These are phyloP conservation scores for Teunomyces panamensis DNA, from an alignment of 805 yeast genomes.

Conservation along the genomic window DNA sequence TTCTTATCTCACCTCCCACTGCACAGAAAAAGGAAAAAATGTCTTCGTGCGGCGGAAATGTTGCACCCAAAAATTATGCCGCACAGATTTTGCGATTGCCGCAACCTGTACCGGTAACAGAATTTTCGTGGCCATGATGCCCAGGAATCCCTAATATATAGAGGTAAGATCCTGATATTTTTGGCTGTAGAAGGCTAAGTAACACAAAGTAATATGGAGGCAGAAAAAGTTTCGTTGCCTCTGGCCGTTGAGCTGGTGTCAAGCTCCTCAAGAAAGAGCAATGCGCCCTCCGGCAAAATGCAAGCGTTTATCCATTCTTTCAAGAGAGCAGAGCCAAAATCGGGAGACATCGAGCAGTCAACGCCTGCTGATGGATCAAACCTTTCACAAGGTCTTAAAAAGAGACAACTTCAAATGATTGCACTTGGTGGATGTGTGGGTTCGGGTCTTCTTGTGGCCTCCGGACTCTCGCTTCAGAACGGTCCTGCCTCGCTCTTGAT, in stretches of 20 bases:
- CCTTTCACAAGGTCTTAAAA: slow-evolving; percentile 24
- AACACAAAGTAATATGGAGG: not conserved
- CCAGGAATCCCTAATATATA: not conserved
- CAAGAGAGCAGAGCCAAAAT: slow-evolving; percentile 22
- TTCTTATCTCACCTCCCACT: not conserved
- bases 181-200: no score
- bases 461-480: slow-evolving; percentile 33
- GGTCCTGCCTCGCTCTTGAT: slow-evolving; percentile 34
- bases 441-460: slow-evolving; percentile 38
- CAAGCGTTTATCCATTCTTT: slow-evolving; percentile 26
- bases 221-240: not conserved
- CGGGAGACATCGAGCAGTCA: slow-evolving; percentile 7
- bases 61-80: not conserved
- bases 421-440: slow-evolving; percentile 45
- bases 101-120: slow-evolving; percentile 3
- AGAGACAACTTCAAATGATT: slow-evolving; percentile 36
- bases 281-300: slow-evolving; percentile 15
- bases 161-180: no score
- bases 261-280: not conserved
- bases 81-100: not conserved
- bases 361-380: slow-evolving; percentile 9
- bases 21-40: not conserved
- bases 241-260: not conserved
- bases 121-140: not conserved
- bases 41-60: not conserved